Percentiles rank a stretch among this genome's conserved stretches.
Conservation (phyloP, 192 early-diverging fungal species). For the Rhizoclosmatium sp. region DNA sequence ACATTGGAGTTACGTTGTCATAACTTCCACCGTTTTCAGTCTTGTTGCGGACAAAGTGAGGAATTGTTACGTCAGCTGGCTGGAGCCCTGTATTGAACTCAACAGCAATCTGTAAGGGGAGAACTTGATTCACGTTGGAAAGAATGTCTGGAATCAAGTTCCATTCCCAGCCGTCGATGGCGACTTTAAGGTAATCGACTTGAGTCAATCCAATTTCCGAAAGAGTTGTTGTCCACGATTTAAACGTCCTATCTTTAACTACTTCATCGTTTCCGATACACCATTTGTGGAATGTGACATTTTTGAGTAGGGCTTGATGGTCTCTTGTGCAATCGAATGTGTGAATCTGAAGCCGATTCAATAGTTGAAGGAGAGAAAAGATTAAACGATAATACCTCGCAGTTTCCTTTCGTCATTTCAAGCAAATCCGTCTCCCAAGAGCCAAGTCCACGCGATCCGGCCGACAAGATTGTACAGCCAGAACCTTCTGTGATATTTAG, state of each 20-base stretch:
- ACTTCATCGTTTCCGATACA: conserved; percentile 2
- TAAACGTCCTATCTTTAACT: not conserved
- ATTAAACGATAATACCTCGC: not conserved
- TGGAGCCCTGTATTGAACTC: not conserved
- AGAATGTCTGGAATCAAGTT: not conserved
- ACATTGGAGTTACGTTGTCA: not conserved
- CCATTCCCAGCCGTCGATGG: conserved; percentile 9
- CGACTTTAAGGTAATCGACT: not conserved
- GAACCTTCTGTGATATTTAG: not conserved
- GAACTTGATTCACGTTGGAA: not conserved
- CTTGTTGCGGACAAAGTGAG: too few relatives aligned
- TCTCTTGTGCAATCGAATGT: not conserved
- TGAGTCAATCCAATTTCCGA: not conserved
- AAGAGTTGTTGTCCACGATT: not conserved
- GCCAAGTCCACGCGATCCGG: not conserved
- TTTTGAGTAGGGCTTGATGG: not conserved
- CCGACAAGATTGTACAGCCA: not conserved
- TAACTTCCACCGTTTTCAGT: too few relatives aligned
- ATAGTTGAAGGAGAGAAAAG: not conserved
- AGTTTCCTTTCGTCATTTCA: not conserved
- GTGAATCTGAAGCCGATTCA: not conserved
- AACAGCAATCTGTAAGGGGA: not conserved
- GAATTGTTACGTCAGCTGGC: not conserved
- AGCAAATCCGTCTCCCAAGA: not conserved
- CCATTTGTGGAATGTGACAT: not conserved